phyloP scores from a whole-genome alignment of 2,329 filamentous ascomycete species.

The Thielaviopsis populi region DNA sequence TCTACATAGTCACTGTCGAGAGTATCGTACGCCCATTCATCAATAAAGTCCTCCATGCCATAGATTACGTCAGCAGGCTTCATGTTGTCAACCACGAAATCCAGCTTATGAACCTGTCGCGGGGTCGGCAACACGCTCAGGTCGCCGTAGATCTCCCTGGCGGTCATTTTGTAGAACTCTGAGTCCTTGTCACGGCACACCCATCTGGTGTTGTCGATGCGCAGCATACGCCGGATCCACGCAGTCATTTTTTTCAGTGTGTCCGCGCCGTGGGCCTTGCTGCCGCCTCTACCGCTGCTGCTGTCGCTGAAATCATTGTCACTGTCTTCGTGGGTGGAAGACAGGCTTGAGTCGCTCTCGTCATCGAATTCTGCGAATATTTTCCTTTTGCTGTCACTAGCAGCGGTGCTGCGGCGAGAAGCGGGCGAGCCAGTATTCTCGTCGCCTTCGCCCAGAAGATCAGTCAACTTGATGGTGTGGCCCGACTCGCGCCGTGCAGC shows the following conservation, averaged over 20 bases:
- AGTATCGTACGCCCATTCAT: constrained; percentile 38
- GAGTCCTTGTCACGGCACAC: neutral
- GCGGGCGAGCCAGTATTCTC: neutral
- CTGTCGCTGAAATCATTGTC: neutral
- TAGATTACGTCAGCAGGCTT: constrained; percentile 54
- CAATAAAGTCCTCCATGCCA: constrained; percentile 56
- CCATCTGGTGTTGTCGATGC: neutral
- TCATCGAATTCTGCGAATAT: neutral
- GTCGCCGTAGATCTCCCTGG: neutral
- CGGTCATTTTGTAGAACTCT: neutral
- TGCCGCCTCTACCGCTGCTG: neutral
- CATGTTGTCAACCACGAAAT: constrained; percentile 43
- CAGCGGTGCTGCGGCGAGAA: neutral
- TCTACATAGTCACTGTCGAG: constrained; percentile 23
- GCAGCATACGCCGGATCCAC: neutral
- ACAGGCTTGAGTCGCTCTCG: neutral
- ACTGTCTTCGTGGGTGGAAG: neutral
- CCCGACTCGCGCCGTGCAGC: neutral
- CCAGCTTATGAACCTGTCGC: neutral
- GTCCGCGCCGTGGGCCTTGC: neutral
- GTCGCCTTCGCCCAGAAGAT: neutral
- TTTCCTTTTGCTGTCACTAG: neutral
- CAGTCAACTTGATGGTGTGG: neutral
- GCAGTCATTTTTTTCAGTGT: neutral
- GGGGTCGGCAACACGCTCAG: neutral